Conservation (phyloP, 139 green algal genomes). For the Trebouxia sp. region DNA sequence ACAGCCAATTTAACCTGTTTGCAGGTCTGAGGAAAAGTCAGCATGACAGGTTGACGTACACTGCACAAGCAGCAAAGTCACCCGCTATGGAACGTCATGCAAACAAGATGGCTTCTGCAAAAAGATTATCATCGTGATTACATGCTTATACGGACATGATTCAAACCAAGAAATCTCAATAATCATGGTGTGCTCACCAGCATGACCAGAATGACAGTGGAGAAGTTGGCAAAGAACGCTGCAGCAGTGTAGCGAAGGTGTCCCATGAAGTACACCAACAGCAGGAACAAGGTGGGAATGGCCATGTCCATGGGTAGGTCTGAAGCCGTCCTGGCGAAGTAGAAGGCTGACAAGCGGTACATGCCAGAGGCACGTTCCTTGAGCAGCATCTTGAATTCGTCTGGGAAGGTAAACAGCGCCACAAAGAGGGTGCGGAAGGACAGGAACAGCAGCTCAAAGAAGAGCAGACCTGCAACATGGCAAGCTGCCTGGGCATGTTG, state of each 20-base stretch:
- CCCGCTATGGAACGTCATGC: too few species aligned
- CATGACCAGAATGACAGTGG: slow-evolving; percentile 49
- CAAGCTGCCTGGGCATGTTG: too few species aligned
- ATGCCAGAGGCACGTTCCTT: slow-evolving; percentile 63
- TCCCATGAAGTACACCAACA: slow-evolving; percentile 52
- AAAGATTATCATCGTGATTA: too few species aligned
- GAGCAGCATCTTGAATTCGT: slow-evolving; percentile 39
- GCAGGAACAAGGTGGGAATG: slow-evolving; percentile 32
- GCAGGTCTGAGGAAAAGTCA: too few species aligned
- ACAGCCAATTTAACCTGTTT: too few species aligned
- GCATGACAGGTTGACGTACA: too few species aligned
- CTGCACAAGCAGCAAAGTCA: too few species aligned
- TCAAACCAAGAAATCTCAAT: not conserved
- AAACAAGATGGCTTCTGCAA: too few species aligned
- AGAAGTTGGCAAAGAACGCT: slow-evolving; percentile 73
- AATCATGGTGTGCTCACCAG: slow-evolving; percentile 37
- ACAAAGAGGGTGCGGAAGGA: slow-evolving; percentile 51
- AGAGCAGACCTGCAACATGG: slow-evolving; percentile 57
- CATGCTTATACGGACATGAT: not conserved
- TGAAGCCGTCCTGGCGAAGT: slow-evolving; percentile 56
- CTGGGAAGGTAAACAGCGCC: slow-evolving; percentile 63
- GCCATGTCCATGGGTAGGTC: slow-evolving; percentile 34
- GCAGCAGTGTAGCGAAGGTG: slow-evolving; percentile 23
- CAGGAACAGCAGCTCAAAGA: slow-evolving; percentile 64
- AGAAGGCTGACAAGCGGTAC: slow-evolving; percentile 88